Evolutionary conservation across 352 stramenopile species (phyloP), one percentile per base, ranked within the genome.

Genomic region (Phytophthora macrochlamydospora): DNA sequence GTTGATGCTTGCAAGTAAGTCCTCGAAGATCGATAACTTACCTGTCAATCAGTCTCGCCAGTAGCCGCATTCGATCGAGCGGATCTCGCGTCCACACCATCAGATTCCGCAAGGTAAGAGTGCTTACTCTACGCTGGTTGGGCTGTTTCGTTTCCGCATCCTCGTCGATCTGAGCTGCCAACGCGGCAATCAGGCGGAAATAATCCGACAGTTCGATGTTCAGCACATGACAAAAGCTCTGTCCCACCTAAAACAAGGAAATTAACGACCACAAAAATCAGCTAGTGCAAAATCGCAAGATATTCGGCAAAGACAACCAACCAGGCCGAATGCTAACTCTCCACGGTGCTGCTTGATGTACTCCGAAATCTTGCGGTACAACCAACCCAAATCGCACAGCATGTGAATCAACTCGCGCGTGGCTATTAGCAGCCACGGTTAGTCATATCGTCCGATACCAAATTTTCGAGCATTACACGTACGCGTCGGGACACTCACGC

Each of bases 191-290:
- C n/a, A 98, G 70, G 7, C 94, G 90, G 54, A 95, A 98, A 72
- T 97, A 98, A 56, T 96, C 90, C 1, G 80, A 91, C n/a, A 98
- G 65, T 57, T 98, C 91, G 13, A 91, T 83, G 58, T 98, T 93
- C 8, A 98, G 75, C 13, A 93, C 83, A 60, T 97, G 88, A 12
- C 87, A 95, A 64, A 98, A 97, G 59, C 89, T 96, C 66, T 97
- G 91, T 0, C 81, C 84, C 12, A 96, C 87, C 81, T 94, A 61
- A 4, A 46, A 18, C 13, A 40, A 51, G 11, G n/a, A 55, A 14
- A 40, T 29, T 4, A 60, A 40, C 7, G 63, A 58, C 3, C 14
- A 65, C 5, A 66, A 57, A 13, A 45, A 37, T 77, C 52, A 71
- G 65, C 59, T 14, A 31, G 7, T 58, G 7, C 18, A 53, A 37